Evolutionary conservation across 2,329 filamentous ascomycete genomes (phyloP).

Genomic region (Neodidymelliopsis sp.): DNA sequence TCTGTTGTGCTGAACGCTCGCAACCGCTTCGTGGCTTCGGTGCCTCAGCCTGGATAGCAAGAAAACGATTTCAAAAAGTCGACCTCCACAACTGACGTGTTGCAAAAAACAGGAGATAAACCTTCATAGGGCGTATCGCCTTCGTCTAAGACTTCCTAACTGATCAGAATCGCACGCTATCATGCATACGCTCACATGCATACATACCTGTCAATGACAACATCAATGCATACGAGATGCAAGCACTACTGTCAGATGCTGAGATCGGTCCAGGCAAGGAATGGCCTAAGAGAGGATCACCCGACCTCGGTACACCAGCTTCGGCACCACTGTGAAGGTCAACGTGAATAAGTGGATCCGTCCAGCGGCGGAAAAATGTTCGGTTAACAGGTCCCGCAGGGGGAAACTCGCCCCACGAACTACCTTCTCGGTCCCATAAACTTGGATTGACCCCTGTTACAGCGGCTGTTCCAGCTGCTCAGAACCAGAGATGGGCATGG

Average conservation of each 20-base stretch:
- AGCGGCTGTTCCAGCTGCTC: constrained; percentile 1
- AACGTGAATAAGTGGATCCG: not conserved
- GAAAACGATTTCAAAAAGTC: not conserved
- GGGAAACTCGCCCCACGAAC: constrained; percentile 4
- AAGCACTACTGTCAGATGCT: constrained; percentile 1
- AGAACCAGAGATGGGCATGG: not conserved
- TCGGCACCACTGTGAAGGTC: not conserved
- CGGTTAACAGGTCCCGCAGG: constrained; percentile 2
- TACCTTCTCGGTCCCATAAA: constrained; percentile 1
- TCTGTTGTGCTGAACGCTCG: not conserved
- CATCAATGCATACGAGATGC: constrained; percentile 1
- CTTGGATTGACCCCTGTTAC: not conserved
- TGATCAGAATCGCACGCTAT: not conserved
- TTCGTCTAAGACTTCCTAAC: not conserved
- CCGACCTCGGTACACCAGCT: not conserved
- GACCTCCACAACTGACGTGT: not conserved
- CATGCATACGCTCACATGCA: not conserved
- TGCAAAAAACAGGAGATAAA: not conserved
- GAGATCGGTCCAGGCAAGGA: too few relatives aligned
- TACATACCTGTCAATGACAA: not conserved
- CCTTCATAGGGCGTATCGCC: not conserved
- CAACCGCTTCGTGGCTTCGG: not conserved
- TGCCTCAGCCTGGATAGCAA: too few relatives aligned
- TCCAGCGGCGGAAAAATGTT: constrained; percentile 1
- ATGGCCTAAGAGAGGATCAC: not conserved